Base-by-base conservation (phyloP, 768 basidiomycete genomes). In the Galerina sulciceps region DNA sequence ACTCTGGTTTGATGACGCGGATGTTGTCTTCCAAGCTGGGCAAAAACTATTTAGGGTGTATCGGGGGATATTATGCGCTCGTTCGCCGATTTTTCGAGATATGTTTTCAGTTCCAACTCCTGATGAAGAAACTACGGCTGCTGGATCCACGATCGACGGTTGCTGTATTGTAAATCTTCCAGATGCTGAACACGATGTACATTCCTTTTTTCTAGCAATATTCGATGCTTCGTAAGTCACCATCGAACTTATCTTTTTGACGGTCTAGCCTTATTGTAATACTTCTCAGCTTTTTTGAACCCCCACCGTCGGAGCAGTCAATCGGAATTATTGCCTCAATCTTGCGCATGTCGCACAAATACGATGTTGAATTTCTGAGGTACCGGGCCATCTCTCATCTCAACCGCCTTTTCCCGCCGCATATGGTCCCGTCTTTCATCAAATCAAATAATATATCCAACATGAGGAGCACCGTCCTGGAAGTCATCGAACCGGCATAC, bases 1-100 rank as follows among this genome's bases (percentile, higher is more conserved):
- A 17, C 40, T 53, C n/a, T 53, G 52, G 52, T 53, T 53, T 11
- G 52, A 53, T 9, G 52, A 53, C 18, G 52, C 52, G 26, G 52
- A 53, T 17, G 40, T 43, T 6, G 40, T 53, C 3, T 53, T 43
- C 26, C 22, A 26, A 1, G 40, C 52, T 26, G 52, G 52, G 15
- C 22, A 11, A 9, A 42, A 42, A 10, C 11, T 20, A 13, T 53
- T 53, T 43, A n/a, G 52, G 9, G 38, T 53, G 10, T n/a, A 41
- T 26, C 38, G 52, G 15, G n/a, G 52, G 10, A 23, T 53, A 3
- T 41, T 53, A 31, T 42, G 38, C 15, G 20, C 40, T 14, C 38
- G 38, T 15, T 53, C 52, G 3, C 36, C 37, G 14, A 23, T 53
- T 35, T 53, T 53, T 20, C 22, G 31, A 10, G 52, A 53, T 34